Conservation (phyloP, 1,284 basidiomycete genomes). For the Ceratobasidium sp. region DNA sequence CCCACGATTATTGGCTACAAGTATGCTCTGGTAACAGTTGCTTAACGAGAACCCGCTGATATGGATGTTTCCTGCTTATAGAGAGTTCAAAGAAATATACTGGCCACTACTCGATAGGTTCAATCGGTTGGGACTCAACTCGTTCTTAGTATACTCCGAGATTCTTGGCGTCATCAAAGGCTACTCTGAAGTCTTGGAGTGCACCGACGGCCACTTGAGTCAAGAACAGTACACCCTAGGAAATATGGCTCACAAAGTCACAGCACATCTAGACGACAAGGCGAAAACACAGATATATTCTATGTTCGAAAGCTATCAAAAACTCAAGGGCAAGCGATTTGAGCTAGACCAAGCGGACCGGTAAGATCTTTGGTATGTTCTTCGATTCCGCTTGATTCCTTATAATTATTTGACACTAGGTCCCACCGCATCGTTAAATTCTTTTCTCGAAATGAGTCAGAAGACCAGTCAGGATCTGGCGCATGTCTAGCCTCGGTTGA, state of each 20-base stretch:
- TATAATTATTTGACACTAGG: background rate
- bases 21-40: background rate
- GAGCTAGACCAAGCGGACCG: background rate
- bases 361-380: background rate
- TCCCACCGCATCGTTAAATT: background rate
- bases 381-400: no score
- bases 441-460: background rate
- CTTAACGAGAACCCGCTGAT: no score
- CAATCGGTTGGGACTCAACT: background rate
- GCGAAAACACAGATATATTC: background rate
- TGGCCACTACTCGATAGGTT: slow-evolving; percentile 32
- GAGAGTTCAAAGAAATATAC: slow-evolving; percentile 46
- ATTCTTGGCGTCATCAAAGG: slow-evolving; percentile 54
- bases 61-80: no score
- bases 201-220: background rate
- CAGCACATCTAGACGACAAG: background rate
- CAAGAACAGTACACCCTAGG: background rate
- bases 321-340: background rate
- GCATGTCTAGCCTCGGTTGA: background rate
- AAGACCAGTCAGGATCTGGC: background rate
- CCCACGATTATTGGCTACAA: background rate
- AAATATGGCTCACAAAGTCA: background rate
- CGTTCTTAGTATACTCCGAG: slow-evolving; percentile 65
- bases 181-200: background rate
- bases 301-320: background rate